Evolutionary conservation across 345 rosid genomes (phyloP).

Genomic region (Salix viminalis): DNA sequence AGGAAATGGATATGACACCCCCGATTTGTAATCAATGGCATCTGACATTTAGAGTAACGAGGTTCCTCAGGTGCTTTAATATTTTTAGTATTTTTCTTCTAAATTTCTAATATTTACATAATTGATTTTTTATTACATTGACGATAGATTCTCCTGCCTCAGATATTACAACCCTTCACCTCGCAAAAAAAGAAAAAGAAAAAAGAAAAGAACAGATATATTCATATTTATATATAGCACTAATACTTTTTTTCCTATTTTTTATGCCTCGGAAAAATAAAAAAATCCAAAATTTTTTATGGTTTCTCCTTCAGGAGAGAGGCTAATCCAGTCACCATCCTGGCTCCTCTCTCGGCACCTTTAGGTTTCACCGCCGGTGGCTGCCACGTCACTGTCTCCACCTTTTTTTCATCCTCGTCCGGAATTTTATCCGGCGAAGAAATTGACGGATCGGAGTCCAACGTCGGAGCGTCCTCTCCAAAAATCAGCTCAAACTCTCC

Average conservation of each 20-base stretch:
- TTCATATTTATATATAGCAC: slow-evolving; percentile 5
- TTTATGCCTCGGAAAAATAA: slow-evolving; percentile 24
- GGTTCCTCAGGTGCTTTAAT: not conserved
- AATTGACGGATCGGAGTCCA: not conserved
- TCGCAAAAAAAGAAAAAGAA: not conserved
- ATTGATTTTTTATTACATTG: slow-evolving; percentile 11
- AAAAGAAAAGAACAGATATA: slow-evolving; percentile 5
- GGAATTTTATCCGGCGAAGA: slow-evolving; percentile 9
- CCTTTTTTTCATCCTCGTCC: slow-evolving; percentile 3
- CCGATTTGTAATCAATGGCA: not conserved
- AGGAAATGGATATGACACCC: not conserved
- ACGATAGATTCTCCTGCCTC: not conserved
- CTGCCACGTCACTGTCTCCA: slow-evolving; percentile 37
- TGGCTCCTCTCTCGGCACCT: slow-evolving; percentile 52
- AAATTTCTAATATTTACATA: not conserved
- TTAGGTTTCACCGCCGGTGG: slow-evolving; percentile 58
- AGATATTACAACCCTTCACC: not conserved
- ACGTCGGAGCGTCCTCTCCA: slow-evolving; percentile 31
- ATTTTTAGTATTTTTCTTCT: not conserved
- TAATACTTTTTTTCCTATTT: slow-evolving; percentile 5
- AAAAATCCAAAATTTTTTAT: slow-evolving; percentile 46
- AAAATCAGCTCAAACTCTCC: slow-evolving; percentile 65
- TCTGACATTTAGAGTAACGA: not conserved
- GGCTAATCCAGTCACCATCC: slow-evolving; percentile 84
- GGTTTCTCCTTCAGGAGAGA: slow-evolving; percentile 69